phyloP scores from a whole-genome alignment of 371 early-diverging fungal genomes.

The Saksenaea oblongispora region DNA sequence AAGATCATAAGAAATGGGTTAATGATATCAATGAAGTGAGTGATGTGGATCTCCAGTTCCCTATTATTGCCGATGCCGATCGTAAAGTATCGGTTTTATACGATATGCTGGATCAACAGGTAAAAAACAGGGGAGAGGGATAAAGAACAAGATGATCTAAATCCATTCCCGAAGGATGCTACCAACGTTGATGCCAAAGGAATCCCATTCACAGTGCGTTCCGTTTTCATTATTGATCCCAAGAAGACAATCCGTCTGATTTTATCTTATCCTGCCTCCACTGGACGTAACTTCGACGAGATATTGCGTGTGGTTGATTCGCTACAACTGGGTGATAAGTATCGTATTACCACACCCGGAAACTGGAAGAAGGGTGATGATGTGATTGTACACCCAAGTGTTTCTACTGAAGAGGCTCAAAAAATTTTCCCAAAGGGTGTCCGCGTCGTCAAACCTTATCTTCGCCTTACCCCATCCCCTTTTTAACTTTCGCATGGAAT shows the following conservation, averaged over 20 bases:
- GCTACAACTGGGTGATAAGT: constrained; percentile 84
- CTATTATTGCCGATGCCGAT: constrained; percentile 91
- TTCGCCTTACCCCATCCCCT: constrained; percentile 71
- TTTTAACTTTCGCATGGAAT: constrained; percentile 32
- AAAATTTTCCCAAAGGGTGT: constrained; percentile 80
- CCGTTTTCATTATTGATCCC: constrained; percentile 94
- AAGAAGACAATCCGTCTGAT: constrained; percentile 87
- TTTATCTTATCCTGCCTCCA: constrained; percentile 88
- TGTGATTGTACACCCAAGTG: constrained; percentile 89
- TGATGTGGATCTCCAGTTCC: constrained; percentile 78
- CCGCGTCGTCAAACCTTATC: constrained; percentile 82
- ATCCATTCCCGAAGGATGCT: constrained; percentile 66
- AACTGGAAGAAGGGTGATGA: constrained; percentile 90
- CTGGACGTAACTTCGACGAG: constrained; percentile 96
- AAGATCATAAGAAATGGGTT: constrained; percentile 86
- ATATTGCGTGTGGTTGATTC: constrained; percentile 92
- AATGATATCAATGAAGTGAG: constrained; percentile 88
- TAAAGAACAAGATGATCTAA: neutral
- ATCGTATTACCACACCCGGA: constrained; percentile 92
- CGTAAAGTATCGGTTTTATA: constrained; percentile 85
- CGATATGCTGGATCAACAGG: constrained; percentile 89
- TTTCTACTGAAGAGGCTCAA: constrained; percentile 81
- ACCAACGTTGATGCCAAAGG: constrained; percentile 89
- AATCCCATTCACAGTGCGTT: constrained; percentile 92
- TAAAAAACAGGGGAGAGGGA: constrained; percentile 14